Evolutionary conservation across 108 stramenopile genomes (phyloP).

Genomic region (Discostella stelligeroides): DNA sequence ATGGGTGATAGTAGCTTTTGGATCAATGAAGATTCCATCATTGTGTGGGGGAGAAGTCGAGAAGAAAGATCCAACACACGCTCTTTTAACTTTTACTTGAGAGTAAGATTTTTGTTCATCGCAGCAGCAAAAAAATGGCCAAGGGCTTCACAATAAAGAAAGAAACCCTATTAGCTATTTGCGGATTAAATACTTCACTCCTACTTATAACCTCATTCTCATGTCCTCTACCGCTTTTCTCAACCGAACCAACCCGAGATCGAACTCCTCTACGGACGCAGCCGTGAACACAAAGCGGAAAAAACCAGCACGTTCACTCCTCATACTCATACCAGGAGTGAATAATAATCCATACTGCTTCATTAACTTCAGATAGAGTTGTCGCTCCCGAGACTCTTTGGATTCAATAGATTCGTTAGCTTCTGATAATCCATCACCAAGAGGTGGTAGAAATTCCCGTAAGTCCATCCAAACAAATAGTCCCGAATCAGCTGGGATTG

Average conservation of each 20-base stretch:
- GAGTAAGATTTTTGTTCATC: too few relatives aligned
- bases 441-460: conserved; percentile 61
- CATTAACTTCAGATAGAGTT: conserved; percentile 71
- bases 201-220: conserved; percentile 18
- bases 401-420: conserved; percentile 38
- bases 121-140: too few relatives aligned
- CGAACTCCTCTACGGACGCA: conserved; percentile 76
- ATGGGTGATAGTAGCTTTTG: too few relatives aligned
- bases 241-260: conserved; percentile 67
- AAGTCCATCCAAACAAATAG: conserved; percentile 89
- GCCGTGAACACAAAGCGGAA: conserved; percentile 91
- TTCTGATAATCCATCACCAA: conserved; percentile 20
- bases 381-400: conserved; percentile 60
- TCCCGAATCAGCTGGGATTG: conserved; percentile 69
- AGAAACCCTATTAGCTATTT: too few relatives aligned
- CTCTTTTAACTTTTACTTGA: too few relatives aligned
- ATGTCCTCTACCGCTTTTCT: conserved; percentile 57
- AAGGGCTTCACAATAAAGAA: too few relatives aligned
- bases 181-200: too few relatives aligned
- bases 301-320: conserved; percentile 79
- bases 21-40: too few relatives aligned
- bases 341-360: conserved; percentile 78
- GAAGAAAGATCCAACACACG: too few relatives aligned
- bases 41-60: too few relatives aligned
- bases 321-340: conserved; percentile 86